These are phyloP conservation scores for Orychophragmus violaceus DNA, from an alignment of 345 rosid genomes.

Conservation along the genomic window DNA sequence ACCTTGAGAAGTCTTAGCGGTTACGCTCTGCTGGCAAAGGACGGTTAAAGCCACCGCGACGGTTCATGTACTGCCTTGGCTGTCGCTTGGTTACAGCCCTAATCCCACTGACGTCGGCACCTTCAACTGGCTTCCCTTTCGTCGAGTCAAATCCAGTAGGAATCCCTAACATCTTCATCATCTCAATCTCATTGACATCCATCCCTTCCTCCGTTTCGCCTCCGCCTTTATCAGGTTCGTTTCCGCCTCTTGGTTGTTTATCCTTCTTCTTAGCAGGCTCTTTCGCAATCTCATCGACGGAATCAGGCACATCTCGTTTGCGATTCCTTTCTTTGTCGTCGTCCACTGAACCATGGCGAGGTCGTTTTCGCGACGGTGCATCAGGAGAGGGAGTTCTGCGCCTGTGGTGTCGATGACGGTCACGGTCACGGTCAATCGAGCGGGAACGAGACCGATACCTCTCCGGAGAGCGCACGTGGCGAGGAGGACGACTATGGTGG, in stretches of 20 bases:
- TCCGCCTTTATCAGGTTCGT: too few species aligned
- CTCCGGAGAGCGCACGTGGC: slow-evolving; percentile 49
- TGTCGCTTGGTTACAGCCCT: slow-evolving; percentile 74
- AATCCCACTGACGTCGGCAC: slow-evolving; percentile 81
- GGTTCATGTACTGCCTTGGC: slow-evolving; percentile 93
- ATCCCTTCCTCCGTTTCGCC: slow-evolving; percentile 27
- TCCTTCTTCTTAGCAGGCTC: slow-evolving; percentile 44
- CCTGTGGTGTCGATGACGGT: slow-evolving; percentile 53
- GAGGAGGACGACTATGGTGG: slow-evolving; percentile 49
- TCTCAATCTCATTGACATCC: slow-evolving; percentile 59
- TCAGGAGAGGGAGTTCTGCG: slow-evolving; percentile 58
- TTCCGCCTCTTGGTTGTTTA: neutral
- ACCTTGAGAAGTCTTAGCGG: slow-evolving; percentile 47
- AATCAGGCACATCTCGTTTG: slow-evolving; percentile 48
- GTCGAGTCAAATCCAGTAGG: slow-evolving; percentile 89
- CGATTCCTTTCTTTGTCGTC: slow-evolving; percentile 46
- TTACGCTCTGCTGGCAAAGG: slow-evolving; percentile 81
- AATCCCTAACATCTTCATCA: slow-evolving; percentile 94
- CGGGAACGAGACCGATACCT: slow-evolving; percentile 48
- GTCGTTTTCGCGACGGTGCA: slow-evolving; percentile 40
- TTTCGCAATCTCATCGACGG: slow-evolving; percentile 52
- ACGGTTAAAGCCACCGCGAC: slow-evolving; percentile 89
- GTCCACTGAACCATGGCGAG: slow-evolving; percentile 32
- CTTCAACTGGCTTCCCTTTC: slow-evolving; percentile 82
- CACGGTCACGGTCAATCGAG: slow-evolving; percentile 45